These are phyloP conservation scores for Phaeoacremonium minimum DNA, from an alignment of 2,329 filamentous ascomycete species.

Conservation along the genomic window DNA sequence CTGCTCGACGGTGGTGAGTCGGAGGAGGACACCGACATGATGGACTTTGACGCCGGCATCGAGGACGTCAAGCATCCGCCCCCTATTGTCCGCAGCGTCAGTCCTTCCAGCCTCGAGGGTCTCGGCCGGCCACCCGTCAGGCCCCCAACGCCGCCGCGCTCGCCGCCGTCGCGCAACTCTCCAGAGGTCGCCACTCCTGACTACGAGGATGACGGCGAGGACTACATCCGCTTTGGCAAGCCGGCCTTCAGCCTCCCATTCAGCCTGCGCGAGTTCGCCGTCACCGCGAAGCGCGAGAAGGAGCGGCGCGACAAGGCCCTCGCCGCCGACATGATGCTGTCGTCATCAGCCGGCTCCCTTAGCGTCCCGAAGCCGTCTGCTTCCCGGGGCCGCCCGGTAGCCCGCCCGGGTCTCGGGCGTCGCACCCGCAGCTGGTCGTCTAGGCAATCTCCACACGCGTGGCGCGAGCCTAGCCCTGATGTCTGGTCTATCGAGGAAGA, in stretches of 20 bases:
- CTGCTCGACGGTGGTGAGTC: conserved; percentile 32
- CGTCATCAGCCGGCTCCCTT: too few species aligned
- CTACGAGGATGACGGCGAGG: conserved; percentile 36
- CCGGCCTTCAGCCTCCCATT: conserved; percentile 33
- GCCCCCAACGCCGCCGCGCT: conserved; percentile 23
- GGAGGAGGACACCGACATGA: conserved; percentile 34
- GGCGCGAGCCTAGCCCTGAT: conserved; percentile 55
- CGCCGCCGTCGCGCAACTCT: conserved; percentile 27
- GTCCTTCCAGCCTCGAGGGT: conserved; percentile 50
- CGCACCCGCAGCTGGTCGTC: conserved; percentile 20
- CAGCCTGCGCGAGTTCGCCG: conserved; percentile 34
- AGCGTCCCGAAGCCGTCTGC: conserved; percentile 2
- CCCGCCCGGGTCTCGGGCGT: conserved; percentile 21
- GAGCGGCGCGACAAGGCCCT: conserved; percentile 16
- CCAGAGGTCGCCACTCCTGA: conserved; percentile 38
- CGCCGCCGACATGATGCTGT: neutral
- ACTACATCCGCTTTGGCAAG: conserved; percentile 45
- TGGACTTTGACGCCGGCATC: conserved; percentile 52
- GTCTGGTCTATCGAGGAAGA: conserved; percentile 59
- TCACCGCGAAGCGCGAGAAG: conserved; percentile 21
- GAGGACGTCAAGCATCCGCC: conserved; percentile 41
- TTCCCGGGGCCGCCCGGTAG: conserved; percentile 20
- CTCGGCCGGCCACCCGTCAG: conserved; percentile 38
- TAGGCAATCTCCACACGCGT: conserved; percentile 40
- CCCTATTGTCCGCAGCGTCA: conserved; percentile 48